Conservation (phyloP, 2,329 filamentous ascomycete species). For the Aquanectria penicillioides region DNA sequence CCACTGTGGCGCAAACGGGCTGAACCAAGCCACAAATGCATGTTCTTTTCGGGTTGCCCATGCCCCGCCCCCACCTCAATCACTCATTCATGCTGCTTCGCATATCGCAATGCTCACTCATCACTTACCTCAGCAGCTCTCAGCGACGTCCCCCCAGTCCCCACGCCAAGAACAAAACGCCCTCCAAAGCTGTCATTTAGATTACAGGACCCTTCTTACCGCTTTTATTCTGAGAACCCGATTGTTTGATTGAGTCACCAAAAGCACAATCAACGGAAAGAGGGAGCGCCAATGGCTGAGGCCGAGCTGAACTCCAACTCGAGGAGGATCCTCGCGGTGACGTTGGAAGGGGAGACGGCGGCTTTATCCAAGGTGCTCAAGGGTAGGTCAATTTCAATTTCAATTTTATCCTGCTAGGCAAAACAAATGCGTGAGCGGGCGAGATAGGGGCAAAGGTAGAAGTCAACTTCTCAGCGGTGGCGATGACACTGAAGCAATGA, state of each 20-base stretch:
- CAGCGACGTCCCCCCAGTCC: not conserved
- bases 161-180: not conserved
- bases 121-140: slow-evolving; percentile 11
- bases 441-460: too few species aligned
- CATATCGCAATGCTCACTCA: slow-evolving; percentile 10
- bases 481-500: too few species aligned
- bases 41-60: too few species aligned
- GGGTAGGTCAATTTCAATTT: slow-evolving; percentile 54
- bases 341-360: slow-evolving; percentile 56
- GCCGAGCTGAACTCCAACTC: slow-evolving; percentile 33
- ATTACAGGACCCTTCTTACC: too few species aligned
- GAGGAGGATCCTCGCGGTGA: slow-evolving; percentile 67
- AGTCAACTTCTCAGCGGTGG: too few species aligned
- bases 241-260: too few species aligned
- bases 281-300: slow-evolving; percentile 29
- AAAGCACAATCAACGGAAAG: not conserved
- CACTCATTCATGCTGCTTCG: slow-evolving; percentile 6
- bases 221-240: not conserved
- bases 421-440: too few species aligned
- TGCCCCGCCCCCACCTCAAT: slow-evolving; percentile 17
- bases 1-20: slow-evolving; percentile 10
- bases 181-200: too few species aligned
- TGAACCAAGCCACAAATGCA: slow-evolving; percentile 4
- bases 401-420: too few species aligned
- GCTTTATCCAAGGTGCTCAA: slow-evolving; percentile 62